phyloP scores from a whole-genome alignment of 139 green algal genomes.

The Haematococcus lacustris region DNA sequence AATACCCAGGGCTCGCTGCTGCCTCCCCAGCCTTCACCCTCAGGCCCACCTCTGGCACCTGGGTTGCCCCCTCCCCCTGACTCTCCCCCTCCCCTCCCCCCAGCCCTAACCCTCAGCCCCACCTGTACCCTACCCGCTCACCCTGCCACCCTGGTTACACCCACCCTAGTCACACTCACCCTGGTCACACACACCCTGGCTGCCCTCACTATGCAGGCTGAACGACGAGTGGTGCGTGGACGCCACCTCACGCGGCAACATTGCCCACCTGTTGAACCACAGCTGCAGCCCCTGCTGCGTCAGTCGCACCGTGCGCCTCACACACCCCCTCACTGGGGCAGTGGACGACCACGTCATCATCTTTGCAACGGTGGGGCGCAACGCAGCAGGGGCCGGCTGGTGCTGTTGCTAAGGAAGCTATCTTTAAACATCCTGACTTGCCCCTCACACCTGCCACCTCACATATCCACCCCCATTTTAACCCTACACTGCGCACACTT shows the following conservation, averaged over 20 bases:
- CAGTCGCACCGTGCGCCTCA: conserved; percentile 45
- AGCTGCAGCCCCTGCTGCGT: conserved; percentile 76
- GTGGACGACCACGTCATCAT: conserved; percentile 65
- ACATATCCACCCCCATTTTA: neutral
- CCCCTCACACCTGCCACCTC: no score
- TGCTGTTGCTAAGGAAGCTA: neutral
- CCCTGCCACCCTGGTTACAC: no score
- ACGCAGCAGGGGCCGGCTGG: neutral
- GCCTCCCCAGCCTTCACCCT: no score
- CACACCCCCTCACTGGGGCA: conserved; percentile 3
- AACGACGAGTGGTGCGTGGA: conserved; percentile 11
- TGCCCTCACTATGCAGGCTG: no score
- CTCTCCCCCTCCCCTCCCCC: no score
- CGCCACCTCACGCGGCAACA: conserved; percentile 39
- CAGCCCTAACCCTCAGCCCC: no score
- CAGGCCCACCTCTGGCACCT: no score
- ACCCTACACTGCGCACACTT: conserved; percentile 22
- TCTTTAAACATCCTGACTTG: neutral
- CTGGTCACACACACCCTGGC: no score
- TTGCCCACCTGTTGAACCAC: conserved; percentile 87
- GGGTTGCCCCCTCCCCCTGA: no score
- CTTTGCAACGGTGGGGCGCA: conserved; percentile 34
- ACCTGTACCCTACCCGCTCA: no score
- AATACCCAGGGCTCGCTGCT: no score
- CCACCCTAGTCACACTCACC: no score